Evolutionary conservation across 768 basidiomycete genomes (phyloP), one percentile per base, ranked within the genome.

Genomic region (Trametes cubensis): DNA sequence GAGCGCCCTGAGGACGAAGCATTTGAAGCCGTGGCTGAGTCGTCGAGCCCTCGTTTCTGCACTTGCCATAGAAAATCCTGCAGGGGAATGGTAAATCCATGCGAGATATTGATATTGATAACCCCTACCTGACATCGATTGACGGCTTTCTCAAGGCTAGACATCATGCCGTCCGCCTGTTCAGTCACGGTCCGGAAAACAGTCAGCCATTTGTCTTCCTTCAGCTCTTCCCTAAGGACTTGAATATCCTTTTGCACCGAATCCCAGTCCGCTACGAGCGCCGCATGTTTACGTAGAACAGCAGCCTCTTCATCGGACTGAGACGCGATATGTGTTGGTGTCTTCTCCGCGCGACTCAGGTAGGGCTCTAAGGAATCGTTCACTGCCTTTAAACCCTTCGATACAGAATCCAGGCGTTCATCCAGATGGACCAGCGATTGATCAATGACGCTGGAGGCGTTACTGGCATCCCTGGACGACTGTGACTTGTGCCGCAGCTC

Each of bases 161-260:
- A 85, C 94, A 98, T 96, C 96, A 98, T 97, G 25, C 93, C 94
- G 72, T 95, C 93, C 45, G 96, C 95, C 73, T 98, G 95, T 70
- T 95, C 90, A 45, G 93, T 88, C 60, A 94, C 92, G 6, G 92
- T 95, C 66, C 95, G 84, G 76, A 98, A 98, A 21, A 98, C 92
- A 13, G 90, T 90, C 68, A 98, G 81, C 93, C 94, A 97, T 69
- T 95, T 95, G 76, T 98, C 96, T 75, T 98, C 96, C 76, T 92
- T 95, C 65, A 98, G 79, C 75, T 99, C 97, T 69, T 95, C 94
- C 64, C 89, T 81, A 60, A 98, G 76, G 26, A 88, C 85, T 46
- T 90, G 87, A 57, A 88, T 90, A 68, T 94, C 90, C 57, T 85
- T 84, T 71, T 89, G 87, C 11, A 94, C 83, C 11, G 84, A 76